Evolutionary conservation across 108 stramenopile genomes (phyloP).

Genomic region (Skeletonema potamos): DNA sequence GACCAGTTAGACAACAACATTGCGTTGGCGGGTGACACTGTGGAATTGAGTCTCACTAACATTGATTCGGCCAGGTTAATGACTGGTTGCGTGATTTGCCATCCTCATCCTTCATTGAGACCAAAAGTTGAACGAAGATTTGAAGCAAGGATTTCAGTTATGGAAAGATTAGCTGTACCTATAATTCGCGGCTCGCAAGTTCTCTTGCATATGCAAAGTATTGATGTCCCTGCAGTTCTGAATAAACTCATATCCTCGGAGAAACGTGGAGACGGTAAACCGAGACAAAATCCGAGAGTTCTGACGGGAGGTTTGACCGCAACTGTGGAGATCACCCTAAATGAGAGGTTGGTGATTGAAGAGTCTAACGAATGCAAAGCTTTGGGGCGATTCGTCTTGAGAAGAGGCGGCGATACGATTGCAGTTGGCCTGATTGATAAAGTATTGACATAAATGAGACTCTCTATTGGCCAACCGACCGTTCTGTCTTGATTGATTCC

Average conservation of each 20-base stretch:
- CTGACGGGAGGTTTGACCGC: constrained; percentile 61
- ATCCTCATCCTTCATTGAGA: constrained; percentile 53
- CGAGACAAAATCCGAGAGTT: constrained; percentile 58
- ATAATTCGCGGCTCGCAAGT: constrained; percentile 79
- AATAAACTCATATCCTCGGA: constrained; percentile 47
- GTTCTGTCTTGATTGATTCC: constrained; percentile 6
- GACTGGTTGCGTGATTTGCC: constrained; percentile 76
- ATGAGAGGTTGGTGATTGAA: constrained; percentile 31
- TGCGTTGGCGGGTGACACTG: constrained; percentile 89
- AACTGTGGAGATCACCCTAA: constrained; percentile 72
- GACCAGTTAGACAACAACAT: constrained; percentile 39
- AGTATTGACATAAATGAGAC: background rate
- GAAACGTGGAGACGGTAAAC: constrained; percentile 19
- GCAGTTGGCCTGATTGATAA: constrained; percentile 51
- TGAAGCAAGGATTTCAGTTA: constrained; percentile 56
- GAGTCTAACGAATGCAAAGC: constrained; percentile 40
- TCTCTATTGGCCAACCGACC: background rate
- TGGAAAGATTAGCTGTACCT: constrained; percentile 61
- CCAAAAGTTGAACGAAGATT: constrained; percentile 59
- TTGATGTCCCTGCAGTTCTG: constrained; percentile 73
- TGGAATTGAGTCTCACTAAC: constrained; percentile 71
- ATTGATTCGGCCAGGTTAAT: constrained; percentile 79
- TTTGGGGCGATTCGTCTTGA: constrained; percentile 49
- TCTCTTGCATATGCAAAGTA: constrained; percentile 79
- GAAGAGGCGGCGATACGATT: constrained; percentile 47